Conservation (phyloP, 140 eudicot species). For the Anethum foeniculum region DNA sequence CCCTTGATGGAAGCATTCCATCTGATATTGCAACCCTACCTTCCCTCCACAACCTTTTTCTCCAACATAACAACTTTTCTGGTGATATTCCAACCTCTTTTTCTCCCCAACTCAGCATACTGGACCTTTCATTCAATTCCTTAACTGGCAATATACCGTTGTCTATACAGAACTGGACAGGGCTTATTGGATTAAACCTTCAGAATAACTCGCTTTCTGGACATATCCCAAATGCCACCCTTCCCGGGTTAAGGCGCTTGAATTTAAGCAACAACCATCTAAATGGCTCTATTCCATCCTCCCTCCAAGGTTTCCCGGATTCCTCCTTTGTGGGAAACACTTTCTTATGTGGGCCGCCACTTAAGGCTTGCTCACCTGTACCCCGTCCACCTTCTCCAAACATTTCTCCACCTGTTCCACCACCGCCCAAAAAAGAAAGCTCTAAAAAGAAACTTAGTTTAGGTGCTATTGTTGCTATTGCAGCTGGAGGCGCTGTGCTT, state of each 20-base stretch:
- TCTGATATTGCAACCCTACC: slow-evolving; percentile 69
- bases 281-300: slow-evolving; percentile 62
- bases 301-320: slow-evolving; percentile 46
- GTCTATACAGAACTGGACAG: slow-evolving; percentile 56
- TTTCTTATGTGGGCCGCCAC: slow-evolving; percentile 69
- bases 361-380: slow-evolving; percentile 35
- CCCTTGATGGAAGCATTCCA: slow-evolving; percentile 63
- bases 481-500: slow-evolving; percentile 57
- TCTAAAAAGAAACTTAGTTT: slow-evolving; percentile 40
- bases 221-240: slow-evolving; percentile 47
- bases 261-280: slow-evolving; percentile 66
- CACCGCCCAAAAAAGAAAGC: slow-evolving; percentile 25
- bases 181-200: slow-evolving; percentile 48
- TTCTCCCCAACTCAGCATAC: slow-evolving; percentile 39
- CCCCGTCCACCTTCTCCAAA: slow-evolving; percentile 23
- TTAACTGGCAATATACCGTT: slow-evolving; percentile 55
- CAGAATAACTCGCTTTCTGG: slow-evolving; percentile 73
- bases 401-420: slow-evolving; percentile 30
- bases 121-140: slow-evolving; percentile 78
- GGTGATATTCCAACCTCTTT: slow-evolving; percentile 52
- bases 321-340: slow-evolving; percentile 70
- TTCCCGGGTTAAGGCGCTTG: slow-evolving; percentile 41
- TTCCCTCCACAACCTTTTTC: slow-evolving; percentile 62
- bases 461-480: slow-evolving; percentile 67
- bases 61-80: slow-evolving; percentile 64